phyloP scores from a whole-genome alignment of 2,329 filamentous ascomycete genomes.

The Diplodia seriata region DNA sequence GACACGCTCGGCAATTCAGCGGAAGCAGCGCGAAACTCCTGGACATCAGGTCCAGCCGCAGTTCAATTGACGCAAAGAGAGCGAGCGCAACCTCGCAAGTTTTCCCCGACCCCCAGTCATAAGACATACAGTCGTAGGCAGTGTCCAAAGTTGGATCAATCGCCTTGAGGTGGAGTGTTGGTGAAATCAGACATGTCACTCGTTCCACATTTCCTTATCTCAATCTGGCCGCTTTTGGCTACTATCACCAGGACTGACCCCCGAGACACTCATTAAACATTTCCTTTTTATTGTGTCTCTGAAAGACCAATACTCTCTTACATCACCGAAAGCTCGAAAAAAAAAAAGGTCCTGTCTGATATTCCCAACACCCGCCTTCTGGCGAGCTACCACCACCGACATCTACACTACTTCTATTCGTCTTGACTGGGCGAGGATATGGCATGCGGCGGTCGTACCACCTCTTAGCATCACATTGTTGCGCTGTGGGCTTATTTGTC shows the following conservation, averaged over 20 bases:
- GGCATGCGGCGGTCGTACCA: neutral
- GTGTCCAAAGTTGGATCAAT: slow-evolving; percentile 1
- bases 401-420: slow-evolving; percentile 16
- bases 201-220: slow-evolving; percentile 28
- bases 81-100: slow-evolving; percentile 7
- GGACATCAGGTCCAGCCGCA: slow-evolving; percentile 57
- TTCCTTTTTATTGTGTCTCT: slow-evolving; percentile 13
- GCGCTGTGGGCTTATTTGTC: neutral
- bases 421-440: neutral
- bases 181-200: slow-evolving; percentile 30
- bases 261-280: slow-evolving; percentile 27
- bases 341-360: slow-evolving; percentile 19
- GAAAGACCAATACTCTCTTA: neutral
- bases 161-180: slow-evolving; percentile 14
- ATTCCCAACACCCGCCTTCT: slow-evolving; percentile 1
- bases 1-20: slow-evolving; percentile 74
- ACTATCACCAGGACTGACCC: slow-evolving; percentile 23
- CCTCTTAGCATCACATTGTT: neutral
- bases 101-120: slow-evolving; percentile 13
- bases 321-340: neutral
- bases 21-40: slow-evolving; percentile 79
- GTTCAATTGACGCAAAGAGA: slow-evolving; percentile 37
- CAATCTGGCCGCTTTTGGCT: slow-evolving; percentile 11
- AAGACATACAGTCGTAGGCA: slow-evolving; percentile 20
- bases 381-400: neutral